A percentile compares a stretch with the other conserved stretches of the same genome.
Evolutionary conservation across 148 eudicot genomes (phyloP).

Genomic region (Camellia lanceoleosa): DNA sequence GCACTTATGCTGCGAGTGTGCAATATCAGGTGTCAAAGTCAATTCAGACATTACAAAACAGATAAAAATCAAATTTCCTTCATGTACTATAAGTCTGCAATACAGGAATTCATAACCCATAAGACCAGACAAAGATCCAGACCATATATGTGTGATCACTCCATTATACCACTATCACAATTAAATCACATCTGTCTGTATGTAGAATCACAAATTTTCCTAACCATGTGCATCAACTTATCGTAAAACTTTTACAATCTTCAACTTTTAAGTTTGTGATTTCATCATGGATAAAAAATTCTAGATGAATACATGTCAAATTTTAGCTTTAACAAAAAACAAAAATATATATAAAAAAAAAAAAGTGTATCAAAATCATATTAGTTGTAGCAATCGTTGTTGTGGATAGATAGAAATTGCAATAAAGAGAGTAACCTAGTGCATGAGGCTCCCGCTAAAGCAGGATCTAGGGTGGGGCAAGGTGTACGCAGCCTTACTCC

Average conservation of each 20-base stretch:
- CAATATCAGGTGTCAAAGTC: background rate
- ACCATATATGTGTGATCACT: background rate
- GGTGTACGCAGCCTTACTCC: too few species aligned
- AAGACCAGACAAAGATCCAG: slow-evolving; percentile 2
- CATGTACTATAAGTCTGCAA: background rate
- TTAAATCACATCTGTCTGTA: background rate
- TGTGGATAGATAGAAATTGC: background rate
- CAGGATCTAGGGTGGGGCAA: too few species aligned
- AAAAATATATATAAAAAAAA: background rate
- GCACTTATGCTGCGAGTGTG: background rate
- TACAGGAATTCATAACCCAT: background rate
- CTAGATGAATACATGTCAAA: background rate
- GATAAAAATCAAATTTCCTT: background rate
- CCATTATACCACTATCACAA: background rate
- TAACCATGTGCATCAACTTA: background rate
- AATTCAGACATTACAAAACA: background rate
- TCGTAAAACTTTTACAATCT: too few species aligned
- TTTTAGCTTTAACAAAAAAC: background rate
- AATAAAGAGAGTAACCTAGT: background rate
- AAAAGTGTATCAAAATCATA: background rate
- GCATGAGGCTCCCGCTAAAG: too few species aligned
- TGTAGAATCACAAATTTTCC: background rate
- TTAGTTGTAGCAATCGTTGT: background rate
- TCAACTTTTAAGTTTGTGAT: background rate
- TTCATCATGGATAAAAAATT: background rate